These are phyloP conservation scores for Cyberlindnera meyerae DNA, from an alignment of 805 yeast species.

Conservation along the genomic window DNA sequence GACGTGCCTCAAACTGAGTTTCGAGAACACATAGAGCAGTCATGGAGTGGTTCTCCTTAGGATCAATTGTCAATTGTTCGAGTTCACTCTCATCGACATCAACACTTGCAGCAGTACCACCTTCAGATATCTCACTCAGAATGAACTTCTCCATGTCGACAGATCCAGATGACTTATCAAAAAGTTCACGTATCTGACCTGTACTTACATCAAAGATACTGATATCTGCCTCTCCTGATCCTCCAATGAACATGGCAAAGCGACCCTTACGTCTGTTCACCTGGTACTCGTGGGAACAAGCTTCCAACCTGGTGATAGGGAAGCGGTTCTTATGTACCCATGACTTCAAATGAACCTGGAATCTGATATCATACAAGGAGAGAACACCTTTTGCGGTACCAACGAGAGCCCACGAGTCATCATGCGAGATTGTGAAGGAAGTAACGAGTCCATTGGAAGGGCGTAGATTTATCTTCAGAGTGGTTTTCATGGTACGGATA, in stretches of 20 bases:
- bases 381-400: constrained; percentile 76
- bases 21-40: constrained; percentile 19
- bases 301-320: constrained; percentile 45
- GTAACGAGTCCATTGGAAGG: constrained; percentile 62
- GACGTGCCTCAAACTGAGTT: constrained; percentile 15
- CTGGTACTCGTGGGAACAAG: constrained; percentile 38
- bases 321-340: constrained; percentile 52
- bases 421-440: constrained; percentile 50
- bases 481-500: constrained; percentile 47
- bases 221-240: constrained; percentile 52
- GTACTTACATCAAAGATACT: constrained; percentile 74
- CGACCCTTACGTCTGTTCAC: constrained; percentile 33
- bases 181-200: constrained; percentile 48
- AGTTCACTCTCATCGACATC: constrained; percentile 1
- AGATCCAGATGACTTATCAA: constrained; percentile 17
- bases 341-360: constrained; percentile 51
- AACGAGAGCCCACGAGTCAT: constrained; percentile 57
- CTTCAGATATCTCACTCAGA: constrained; percentile 15
- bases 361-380: constrained; percentile 78
- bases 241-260: constrained; percentile 61
- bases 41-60: constrained; percentile 11
- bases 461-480: too few relatives aligned
- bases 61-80: constrained; percentile 2
- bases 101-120: constrained; percentile 1
- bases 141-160: constrained; percentile 18